Conservation (phyloP, 345 rosid species). For the Gossypium thurberi region DNA sequence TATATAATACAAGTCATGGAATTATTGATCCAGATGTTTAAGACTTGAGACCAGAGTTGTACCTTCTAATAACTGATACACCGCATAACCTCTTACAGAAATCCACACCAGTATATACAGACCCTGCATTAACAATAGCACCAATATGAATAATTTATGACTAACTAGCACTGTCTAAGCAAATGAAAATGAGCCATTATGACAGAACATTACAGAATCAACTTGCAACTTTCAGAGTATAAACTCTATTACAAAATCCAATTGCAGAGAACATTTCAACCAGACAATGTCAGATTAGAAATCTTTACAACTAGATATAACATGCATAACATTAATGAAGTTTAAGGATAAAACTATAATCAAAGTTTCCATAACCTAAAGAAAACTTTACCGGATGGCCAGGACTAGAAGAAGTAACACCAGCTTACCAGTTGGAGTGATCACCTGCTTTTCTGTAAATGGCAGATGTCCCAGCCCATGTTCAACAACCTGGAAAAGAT, state of each 20-base stretch:
- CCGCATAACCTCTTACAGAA: constrained; percentile 98
- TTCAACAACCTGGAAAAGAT: constrained; percentile 70
- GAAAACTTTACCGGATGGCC: neutral
- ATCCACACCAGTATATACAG: constrained; percentile 97
- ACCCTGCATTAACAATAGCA: constrained; percentile 43
- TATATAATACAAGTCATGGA: neutral
- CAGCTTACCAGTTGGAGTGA: constrained; percentile 86
- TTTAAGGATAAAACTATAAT: neutral
- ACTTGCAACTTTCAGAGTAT: constrained; percentile 19
- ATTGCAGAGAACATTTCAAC: neutral
- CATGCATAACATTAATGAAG: neutral
- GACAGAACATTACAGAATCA: constrained; percentile 1
- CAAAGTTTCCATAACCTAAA: neutral
- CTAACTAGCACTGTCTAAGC: neutral
- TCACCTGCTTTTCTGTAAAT: constrained; percentile 91
- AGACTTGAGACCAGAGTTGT: constrained; percentile 24
- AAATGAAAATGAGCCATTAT: neutral
- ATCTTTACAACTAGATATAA: neutral
- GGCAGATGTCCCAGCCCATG: constrained; percentile 98
- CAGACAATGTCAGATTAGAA: neutral
- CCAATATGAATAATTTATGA: neutral
- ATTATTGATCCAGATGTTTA: neutral
- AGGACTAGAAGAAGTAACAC: constrained; percentile 3
- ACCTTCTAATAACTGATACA: constrained; percentile 96
- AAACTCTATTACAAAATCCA: neutral